Percentiles rank a stretch among this genome's conserved stretches.
phyloP scores from a whole-genome alignment of 306 rosid species.

The Sesbania bispinosa region DNA sequence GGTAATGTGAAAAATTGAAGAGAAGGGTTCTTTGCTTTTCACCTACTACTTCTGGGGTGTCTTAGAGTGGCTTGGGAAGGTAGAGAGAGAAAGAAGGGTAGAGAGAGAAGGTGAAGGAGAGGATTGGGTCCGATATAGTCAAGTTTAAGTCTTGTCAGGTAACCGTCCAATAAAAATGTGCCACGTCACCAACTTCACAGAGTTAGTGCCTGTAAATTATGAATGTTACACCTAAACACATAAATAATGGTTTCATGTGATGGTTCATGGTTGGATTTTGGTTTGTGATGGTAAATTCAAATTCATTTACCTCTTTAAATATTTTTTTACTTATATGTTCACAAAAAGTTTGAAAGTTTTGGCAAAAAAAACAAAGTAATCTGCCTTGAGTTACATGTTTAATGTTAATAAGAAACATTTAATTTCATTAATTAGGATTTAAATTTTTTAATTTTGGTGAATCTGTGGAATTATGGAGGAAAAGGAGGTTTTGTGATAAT shows the following conservation, averaged over 20 bases:
- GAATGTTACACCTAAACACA: constrained; percentile 34
- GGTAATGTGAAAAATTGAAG: constrained; percentile 30
- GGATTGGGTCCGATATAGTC: constrained; percentile 48
- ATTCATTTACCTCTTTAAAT: constrained; percentile 1
- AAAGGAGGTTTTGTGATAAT: not conserved
- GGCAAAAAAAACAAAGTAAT: not conserved
- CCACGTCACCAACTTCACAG: constrained; percentile 30
- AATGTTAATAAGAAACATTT: not conserved
- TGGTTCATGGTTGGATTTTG: constrained; percentile 19
- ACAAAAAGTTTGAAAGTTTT: too few relatives aligned
- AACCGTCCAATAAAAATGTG: constrained; percentile 9
- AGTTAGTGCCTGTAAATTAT: constrained; percentile 21
- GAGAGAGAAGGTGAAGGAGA: constrained; percentile 11
- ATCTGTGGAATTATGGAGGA: not conserved
- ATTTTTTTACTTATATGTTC: too few relatives aligned
- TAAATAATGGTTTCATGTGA: constrained; percentile 17
- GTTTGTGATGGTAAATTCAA: not conserved
- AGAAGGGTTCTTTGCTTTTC: constrained; percentile 53
- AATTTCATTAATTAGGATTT: not conserved
- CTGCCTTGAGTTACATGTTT: not conserved
- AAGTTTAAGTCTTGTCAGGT: constrained; percentile 33
- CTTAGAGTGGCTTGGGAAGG: constrained; percentile 14
- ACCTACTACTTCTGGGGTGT: constrained; percentile 51
- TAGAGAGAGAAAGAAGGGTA: constrained; percentile 25
- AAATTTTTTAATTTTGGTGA: not conserved